Base-by-base conservation (phyloP, 2,329 filamentous ascomycete species). In the Cryphonectria japonica region DNA sequence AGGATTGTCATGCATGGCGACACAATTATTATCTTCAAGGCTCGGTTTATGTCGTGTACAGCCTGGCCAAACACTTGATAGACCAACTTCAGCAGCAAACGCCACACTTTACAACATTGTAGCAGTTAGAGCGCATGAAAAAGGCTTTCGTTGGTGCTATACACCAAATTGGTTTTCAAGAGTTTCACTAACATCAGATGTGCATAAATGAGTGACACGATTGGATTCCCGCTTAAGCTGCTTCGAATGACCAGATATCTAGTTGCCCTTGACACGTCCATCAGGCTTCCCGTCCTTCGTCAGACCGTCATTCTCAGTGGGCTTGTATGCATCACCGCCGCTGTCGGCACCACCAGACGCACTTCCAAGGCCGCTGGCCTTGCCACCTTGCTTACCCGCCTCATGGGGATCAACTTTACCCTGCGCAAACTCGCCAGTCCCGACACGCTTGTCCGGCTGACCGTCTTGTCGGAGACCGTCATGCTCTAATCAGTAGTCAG, bases 31-130 rank as follows among this genome's bases (percentile, higher is more conserved):
- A 26, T 26, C 88, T 77, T 39, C 78, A 88, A 43, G 79, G 85
- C 70, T 85, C 84, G 54, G 85, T 85, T 0, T 88, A 88, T 72
- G 84, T 85, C 1, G 85, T 88, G 16, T 87, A 87, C 73, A 85
- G 87, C 73, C 79, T 87, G 22, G 81, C 80, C 14, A 86, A 8
- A 8, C 6, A 1, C 9, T 39, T 39, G 5, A 39, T 7, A 85
- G 70, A 84, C 85, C 22, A 80, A 83, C 73, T 76, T 85, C 69
- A 84, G 37, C 9, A 11, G 8, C 9, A 11, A 1, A 85, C 75
- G 78, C 79, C 70, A 82, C 80, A 37, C 76, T 78, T n/a, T 82
- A 79, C 60, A 81, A 82, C 6, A 34, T 34, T 6, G 34, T 34
- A 1, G 34, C 34, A 34, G 3, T 34, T 34, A 6, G 3, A 34